phyloP scores from a whole-genome alignment of 2,329 filamentous ascomycete genomes.

The Zelopaecilomyces penicillatus region DNA sequence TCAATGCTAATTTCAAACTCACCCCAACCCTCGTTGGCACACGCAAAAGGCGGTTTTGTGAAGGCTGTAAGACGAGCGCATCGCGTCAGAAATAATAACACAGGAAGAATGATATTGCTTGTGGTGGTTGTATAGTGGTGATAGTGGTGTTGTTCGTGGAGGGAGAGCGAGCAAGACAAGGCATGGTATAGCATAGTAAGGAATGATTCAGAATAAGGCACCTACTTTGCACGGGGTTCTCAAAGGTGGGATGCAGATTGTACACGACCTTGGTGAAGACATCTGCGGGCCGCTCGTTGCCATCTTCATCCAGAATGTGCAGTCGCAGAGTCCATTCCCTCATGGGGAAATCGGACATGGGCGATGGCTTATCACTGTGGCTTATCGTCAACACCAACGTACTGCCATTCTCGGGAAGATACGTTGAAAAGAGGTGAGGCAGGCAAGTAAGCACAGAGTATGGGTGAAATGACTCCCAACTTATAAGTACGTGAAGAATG shows the following conservation, averaged over 20 bases:
- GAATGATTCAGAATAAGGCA: conserved; percentile 12
- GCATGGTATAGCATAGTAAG: conserved; percentile 10
- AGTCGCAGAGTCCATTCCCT: conserved; percentile 86
- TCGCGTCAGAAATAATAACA: neutral
- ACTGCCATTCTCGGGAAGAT: conserved; percentile 11
- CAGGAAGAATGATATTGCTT: neutral
- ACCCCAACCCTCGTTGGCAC: conserved; percentile 93
- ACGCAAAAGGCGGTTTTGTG: conserved; percentile 77
- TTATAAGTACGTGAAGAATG: too few species aligned
- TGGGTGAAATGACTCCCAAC: neutral
- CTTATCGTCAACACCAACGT: conserved; percentile 5
- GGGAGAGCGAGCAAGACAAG: neutral
- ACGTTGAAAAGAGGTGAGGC: neutral
- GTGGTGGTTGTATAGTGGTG: neutral
- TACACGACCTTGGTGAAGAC: conserved; percentile 91
- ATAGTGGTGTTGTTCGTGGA: neutral
- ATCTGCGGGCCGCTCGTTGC: conserved; percentile 72
- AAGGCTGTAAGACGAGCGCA: conserved; percentile 46
- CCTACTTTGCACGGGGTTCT: conserved; percentile 76
- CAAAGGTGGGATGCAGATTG: conserved; percentile 89
- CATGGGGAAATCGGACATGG: conserved; percentile 83
- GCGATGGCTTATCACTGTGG: conserved; percentile 66
- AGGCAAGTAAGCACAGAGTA: neutral
- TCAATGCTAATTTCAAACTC: conserved; percentile 94
- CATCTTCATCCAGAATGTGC: conserved; percentile 74